Conservation (phyloP, 805 yeast species). For the Candida golubevii region DNA sequence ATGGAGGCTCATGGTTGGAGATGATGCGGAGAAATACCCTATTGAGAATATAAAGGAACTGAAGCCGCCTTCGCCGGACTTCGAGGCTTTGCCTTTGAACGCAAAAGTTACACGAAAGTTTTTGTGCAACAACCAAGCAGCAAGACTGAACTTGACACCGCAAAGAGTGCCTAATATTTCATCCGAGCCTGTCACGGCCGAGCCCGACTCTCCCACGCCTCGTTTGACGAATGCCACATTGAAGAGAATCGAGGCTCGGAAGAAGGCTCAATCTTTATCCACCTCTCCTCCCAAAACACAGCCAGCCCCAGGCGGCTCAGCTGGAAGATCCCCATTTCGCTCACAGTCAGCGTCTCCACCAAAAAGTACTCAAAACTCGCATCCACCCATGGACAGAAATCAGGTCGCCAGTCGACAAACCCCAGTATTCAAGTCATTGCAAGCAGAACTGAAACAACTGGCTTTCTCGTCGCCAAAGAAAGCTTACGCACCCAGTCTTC, state of each 20-base stretch:
- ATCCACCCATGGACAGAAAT: neutral
- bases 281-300: neutral
- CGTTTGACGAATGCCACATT: slow-evolving; percentile 29
- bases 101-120: slow-evolving; percentile 33
- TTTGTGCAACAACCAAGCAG: slow-evolving; percentile 16
- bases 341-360: slow-evolving; percentile 11
- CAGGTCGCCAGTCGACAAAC: neutral
- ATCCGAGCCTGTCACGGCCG: slow-evolving; percentile 2
- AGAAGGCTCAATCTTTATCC: slow-evolving; percentile 4
- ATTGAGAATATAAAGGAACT: neutral
- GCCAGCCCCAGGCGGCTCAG: neutral
- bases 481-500: slow-evolving; percentile 2
- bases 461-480: neutral
- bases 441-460: slow-evolving; percentile 1
- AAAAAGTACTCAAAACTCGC: slow-evolving; percentile 8
- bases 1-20: slow-evolving; percentile 31
- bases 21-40: neutral
- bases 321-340: slow-evolving; percentile 6
- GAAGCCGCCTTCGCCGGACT: neutral
- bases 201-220: slow-evolving; percentile 20
- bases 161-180: slow-evolving; percentile 6
- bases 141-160: slow-evolving; percentile 7
- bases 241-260: slow-evolving; percentile 30
- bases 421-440: slow-evolving; percentile 4
- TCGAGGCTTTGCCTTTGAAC: slow-evolving; percentile 17